Evolutionary conservation across 2,329 filamentous ascomycete species (phyloP).

Genomic region (Dactylellina leptospora): DNA sequence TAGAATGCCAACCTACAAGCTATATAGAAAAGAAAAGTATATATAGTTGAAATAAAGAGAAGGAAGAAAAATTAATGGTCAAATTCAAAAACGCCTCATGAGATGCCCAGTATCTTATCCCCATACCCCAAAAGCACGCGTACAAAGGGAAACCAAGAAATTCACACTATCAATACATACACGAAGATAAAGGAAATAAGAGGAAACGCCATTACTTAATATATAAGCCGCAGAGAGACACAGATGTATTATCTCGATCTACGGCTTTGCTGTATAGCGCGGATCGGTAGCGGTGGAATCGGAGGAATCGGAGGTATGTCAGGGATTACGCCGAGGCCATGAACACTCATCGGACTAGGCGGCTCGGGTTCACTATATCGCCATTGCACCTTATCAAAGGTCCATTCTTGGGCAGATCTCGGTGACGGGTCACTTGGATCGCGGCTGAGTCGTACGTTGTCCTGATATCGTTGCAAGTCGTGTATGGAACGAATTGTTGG

Average conservation of each 20-base stretch:
- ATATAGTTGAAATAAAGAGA: conserved; percentile 1
- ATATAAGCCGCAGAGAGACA: conserved; percentile 11
- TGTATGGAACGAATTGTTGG: conserved; percentile 38
- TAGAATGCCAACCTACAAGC: neutral
- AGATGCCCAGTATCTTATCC: conserved; percentile 46
- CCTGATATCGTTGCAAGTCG: conserved; percentile 41
- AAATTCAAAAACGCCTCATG: conserved; percentile 39
- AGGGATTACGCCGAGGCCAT: conserved; percentile 42
- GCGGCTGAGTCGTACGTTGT: conserved; percentile 11
- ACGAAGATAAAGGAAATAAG: conserved; percentile 25
- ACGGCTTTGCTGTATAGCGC: conserved; percentile 40
- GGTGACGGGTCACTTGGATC: conserved; percentile 9
- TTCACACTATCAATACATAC: conserved; percentile 35
- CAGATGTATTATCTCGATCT: conserved; percentile 32
- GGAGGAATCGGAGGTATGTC: conserved; percentile 46
- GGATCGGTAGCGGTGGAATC: conserved; percentile 20
- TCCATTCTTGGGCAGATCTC: conserved; percentile 29
- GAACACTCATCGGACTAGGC: conserved; percentile 29
- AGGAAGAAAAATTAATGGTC: conserved; percentile 4
- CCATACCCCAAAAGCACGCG: conserved; percentile 10
- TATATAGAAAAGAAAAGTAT: conserved; percentile 1
- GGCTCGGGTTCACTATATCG: conserved; percentile 47
- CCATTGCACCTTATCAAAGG: conserved; percentile 50
- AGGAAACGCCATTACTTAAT: conserved; percentile 11
- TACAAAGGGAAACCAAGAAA: conserved; percentile 11